These are phyloP conservation scores for Eimeria maxima DNA, from an alignment of 169 alveolate species.

Conservation along the genomic window DNA sequence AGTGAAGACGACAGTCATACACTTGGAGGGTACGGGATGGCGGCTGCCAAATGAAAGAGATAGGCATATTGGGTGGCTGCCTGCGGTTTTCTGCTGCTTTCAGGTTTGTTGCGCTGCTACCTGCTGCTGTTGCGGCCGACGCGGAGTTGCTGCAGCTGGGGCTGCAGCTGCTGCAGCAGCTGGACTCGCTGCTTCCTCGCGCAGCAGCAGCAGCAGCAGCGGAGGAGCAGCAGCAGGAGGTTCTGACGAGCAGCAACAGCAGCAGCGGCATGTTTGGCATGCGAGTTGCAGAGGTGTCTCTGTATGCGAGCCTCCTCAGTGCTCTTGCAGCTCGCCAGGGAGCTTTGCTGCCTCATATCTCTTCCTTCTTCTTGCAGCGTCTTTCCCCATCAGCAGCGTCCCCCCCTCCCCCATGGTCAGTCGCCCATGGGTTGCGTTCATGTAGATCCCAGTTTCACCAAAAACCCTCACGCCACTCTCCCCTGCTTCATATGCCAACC, in stretches of 20 bases:
- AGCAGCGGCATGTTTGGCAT: background rate
- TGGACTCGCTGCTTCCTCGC: no score
- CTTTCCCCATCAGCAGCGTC: conserved; percentile 4
- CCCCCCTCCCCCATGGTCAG: conserved; percentile 37
- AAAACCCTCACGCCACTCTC: no score
- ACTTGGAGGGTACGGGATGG: background rate
- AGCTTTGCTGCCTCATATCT: background rate
- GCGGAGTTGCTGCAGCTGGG: background rate
- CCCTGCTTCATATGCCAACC: no score
- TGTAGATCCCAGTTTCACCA: background rate
- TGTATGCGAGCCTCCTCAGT: conserved; percentile 1
- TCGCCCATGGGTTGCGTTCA: background rate
- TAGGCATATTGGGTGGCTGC: background rate
- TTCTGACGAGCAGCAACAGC: background rate
- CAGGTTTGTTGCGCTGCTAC: conserved; percentile 17
- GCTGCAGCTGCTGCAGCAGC: no score
- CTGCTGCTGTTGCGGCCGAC: conserved; percentile 40
- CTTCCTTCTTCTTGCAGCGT: background rate
- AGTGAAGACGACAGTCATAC: background rate
- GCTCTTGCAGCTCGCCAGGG: conserved; percentile 44
- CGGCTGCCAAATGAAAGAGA: background rate
- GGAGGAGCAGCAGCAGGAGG: conserved; percentile 15
- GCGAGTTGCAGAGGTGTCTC: background rate
- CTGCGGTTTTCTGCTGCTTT: background rate
- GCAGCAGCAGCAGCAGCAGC: background rate